Evolutionary conservation across 345 rosid genomes (phyloP), one percentile per base, ranked within the genome.

Genomic region (Hypericum perforatum): DNA sequence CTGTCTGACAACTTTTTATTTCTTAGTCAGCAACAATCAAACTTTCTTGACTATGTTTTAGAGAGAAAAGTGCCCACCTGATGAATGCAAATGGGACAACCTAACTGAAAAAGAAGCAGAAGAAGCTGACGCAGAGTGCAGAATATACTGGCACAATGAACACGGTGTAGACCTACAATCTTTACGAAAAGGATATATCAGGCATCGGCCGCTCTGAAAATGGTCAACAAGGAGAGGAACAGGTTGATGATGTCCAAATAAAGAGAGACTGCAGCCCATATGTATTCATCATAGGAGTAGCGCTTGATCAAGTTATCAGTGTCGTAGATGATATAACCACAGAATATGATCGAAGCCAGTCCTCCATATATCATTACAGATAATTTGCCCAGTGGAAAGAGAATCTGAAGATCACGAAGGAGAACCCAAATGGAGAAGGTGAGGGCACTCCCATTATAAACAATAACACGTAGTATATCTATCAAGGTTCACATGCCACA

Each of bases 231-330:
- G 5, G 94, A 59, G 40, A 88, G 78, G 74, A 88, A 88, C 63
- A 88, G 87, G 60, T 84, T 88, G 37, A 84, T 66, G 63, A 84
- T 73, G 51, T 88, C 96, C 13, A 88, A 69, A 61, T 88, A 88
- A 53, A 88, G 66, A 10, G 82, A 44, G n/a, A 88, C 81, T 0
- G 96, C 76, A 22, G 96, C 96, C 96, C 96, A 88, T 16, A 88
- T 85, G 42, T 88, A 84, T 9, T 88, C 94, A 57, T 84, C 96
- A 14, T 88, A 87, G 3, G 74, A 44, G 72, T 63, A 73, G 5
- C 97, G 85, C 77, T 90, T 90, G 74, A 90, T 90, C 62, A 90
- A 66, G 66, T 90, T 84, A 65, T 86, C 97, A 0, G 97, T 90
- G 59, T 86, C 95, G 14, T 77, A 90, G 0, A 86, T 61, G 37